Base-by-base conservation (phyloP, 257 asterid species). In the Nyctanthes arbortristis region DNA sequence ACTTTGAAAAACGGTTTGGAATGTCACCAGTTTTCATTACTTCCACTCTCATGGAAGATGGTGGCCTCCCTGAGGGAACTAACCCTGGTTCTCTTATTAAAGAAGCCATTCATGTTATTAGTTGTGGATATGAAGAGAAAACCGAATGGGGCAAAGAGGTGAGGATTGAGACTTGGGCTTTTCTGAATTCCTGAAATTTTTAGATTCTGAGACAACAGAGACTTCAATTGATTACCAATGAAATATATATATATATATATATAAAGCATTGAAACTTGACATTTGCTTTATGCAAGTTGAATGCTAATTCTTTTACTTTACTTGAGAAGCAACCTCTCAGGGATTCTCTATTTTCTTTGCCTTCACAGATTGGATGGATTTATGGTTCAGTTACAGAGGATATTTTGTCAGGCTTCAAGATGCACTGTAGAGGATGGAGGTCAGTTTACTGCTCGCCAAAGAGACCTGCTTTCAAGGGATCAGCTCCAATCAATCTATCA, bases 131-230 rank as follows among this genome's bases (percentile, higher is more conserved):
- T 47, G 96, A 90, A 80, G 96, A 90, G 82, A 90, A 90, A 78
- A 90, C 96, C 11, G 97, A 90, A 73, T 90, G 97, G 97, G 97
- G 96, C 56, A 90, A 88, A 71, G 96, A 90, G 87, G 97, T 84
- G 18, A 61, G 84, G 71, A 59, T 24, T 33, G 66, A 47, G 9
- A 45, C 20, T 27, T 30, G 49, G 30, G 22, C 59, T 10, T 31
- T 55, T 28, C 4, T 10, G 16, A 24, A 20, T 60, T 72, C 57
- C 30, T 62, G 10, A 18, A 52, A 49, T 57, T 18, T 54, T 52
- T 35, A 4, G 18, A 7, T 36, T 5, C 13, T 24, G 24, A 47
- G 61, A 39, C 32, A 16, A 61, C 61, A 66, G 47, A 5, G 31
- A 54, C 14, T 0, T 40, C 12, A 16, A 30, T 22, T 45, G 8